Evolutionary conservation across 176 grass and related monocot species (phyloP), one percentile per base, ranked within the genome.

Genomic region (Zea mays): DNA sequence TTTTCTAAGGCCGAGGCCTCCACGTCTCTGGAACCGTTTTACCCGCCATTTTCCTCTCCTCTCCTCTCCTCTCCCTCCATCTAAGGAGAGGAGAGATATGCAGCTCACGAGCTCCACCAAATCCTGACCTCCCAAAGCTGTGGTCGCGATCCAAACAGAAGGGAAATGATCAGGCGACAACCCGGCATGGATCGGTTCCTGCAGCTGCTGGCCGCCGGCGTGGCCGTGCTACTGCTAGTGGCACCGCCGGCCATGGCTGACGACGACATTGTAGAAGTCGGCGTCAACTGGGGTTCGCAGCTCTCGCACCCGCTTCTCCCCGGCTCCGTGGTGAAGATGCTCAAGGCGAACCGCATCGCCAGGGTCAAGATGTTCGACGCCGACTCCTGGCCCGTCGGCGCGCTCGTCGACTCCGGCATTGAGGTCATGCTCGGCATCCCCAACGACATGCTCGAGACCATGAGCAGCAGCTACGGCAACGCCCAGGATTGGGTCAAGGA

Each of bases 401-500:
- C 87, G 64, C 84, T 96, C 7, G 55, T 82, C 36, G 87, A 81
- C 40, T 85, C 89, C 14, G 82, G 86, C 47, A 80, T 96, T 36
- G 93, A 96, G 89, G 93, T 92, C 59, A 90, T 88, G 93, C 81
- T 96, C 16, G 93, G 81, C 64, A 96, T 92, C 74, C 93, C 93
- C 1, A 96, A 92, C 11, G 82, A 92, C 41, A 86, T 87, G 75
- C 90, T 96, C 20, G 85, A 75, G 15, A 71, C 40, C 3, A 86
- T 96, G 70, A 90, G 79, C 74, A 85, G 56, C 73, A 91, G 87
- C 78, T 96, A 90, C 67, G 52, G 61, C 12, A 72, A 84, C 39
- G 93, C 93, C 6, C 4, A 92, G 62, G 77, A 78, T 52, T 96
- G 90, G 93, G 93, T 96, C 41, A 75, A 90, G 55, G 86, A 92